A percentile compares a stretch with the other conserved stretches of the same genome.
These are phyloP conservation scores for Colletotrichum sp. DNA, from an alignment of 2,329 filamentous ascomycete genomes.

Conservation along the genomic window DNA sequence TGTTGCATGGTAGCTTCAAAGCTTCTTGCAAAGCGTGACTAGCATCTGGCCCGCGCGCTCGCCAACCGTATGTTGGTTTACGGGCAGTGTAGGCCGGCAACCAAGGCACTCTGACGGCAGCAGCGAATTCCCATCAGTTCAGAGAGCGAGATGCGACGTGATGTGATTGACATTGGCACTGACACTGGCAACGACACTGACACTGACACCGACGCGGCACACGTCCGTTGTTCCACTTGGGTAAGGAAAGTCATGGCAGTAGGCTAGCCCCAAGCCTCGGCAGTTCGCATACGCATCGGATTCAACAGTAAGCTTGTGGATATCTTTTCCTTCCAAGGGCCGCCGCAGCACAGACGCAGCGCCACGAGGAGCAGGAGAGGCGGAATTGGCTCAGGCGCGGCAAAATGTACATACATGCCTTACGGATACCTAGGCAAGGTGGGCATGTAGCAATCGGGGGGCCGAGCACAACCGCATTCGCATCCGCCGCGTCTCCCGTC, in stretches of 20 bases:
- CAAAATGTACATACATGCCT: not conserved
- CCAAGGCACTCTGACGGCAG: not conserved
- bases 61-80: not conserved
- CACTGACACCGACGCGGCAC: not conserved
- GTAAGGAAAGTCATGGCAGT: not conserved
- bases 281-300: not conserved
- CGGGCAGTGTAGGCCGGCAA: not conserved
- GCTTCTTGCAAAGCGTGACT: not conserved
- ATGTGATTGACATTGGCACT: not conserved
- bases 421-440: not conserved
- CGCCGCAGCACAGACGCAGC: not conserved
- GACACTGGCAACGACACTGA: not conserved
- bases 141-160: not conserved
- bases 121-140: not conserved
- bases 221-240: not conserved
- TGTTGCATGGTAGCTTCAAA: not conserved
- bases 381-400: not conserved
- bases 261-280: not conserved
- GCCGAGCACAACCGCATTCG: slow-evolving; percentile 3
- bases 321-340: not conserved
- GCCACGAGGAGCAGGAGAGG: not conserved
- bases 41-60: not conserved
- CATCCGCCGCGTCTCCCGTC: not conserved
- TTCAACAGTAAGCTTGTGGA: not conserved
- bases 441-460: not conserved